These are phyloP conservation scores for Torulaspora quercuum DNA, from an alignment of 805 yeast species.

Conservation along the genomic window DNA sequence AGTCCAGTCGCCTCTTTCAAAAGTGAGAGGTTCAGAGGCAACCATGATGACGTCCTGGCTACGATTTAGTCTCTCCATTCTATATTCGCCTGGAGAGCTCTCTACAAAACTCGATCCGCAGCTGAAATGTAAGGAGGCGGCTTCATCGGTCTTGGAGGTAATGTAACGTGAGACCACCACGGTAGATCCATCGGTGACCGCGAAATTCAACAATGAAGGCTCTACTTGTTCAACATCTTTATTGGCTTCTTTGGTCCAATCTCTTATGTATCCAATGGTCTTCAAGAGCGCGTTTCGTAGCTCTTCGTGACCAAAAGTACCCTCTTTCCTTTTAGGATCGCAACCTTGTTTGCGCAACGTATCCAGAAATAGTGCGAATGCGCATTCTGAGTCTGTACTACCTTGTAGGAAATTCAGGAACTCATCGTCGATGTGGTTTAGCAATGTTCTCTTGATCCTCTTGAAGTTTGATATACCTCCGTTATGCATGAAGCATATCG, in stretches of 20 bases:
- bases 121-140: constrained; percentile 92
- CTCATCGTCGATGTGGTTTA: constrained; percentile 72
- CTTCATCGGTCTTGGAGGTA: constrained; percentile 86
- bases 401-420: constrained; percentile 84
- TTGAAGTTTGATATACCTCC: constrained; percentile 80
- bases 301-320: constrained; percentile 50
- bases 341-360: constrained; percentile 70
- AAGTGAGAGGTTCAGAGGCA: constrained; percentile 94
- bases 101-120: constrained; percentile 91
- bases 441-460: constrained; percentile 66
- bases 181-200: constrained; percentile 87
- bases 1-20: constrained; percentile 96
- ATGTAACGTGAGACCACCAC: constrained; percentile 87
- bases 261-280: constrained; percentile 71
- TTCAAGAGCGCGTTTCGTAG: constrained; percentile 65
- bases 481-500: constrained; percentile 94
- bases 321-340: constrained; percentile 53
- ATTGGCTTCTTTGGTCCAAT: constrained; percentile 69
- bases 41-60: constrained; percentile 95
- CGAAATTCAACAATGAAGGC: constrained; percentile 88
- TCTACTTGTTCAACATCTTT: constrained; percentile 42
- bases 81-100: constrained; percentile 84
- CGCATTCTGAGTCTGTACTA: constrained; percentile 92
- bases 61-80: constrained; percentile 90
- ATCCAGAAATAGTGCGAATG: constrained; percentile 84